A percentile compares a stretch with the other conserved stretches of the same genome.
phyloP scores from a whole-genome alignment of 257 asterid species.

The Plectranthus barbatus region DNA sequence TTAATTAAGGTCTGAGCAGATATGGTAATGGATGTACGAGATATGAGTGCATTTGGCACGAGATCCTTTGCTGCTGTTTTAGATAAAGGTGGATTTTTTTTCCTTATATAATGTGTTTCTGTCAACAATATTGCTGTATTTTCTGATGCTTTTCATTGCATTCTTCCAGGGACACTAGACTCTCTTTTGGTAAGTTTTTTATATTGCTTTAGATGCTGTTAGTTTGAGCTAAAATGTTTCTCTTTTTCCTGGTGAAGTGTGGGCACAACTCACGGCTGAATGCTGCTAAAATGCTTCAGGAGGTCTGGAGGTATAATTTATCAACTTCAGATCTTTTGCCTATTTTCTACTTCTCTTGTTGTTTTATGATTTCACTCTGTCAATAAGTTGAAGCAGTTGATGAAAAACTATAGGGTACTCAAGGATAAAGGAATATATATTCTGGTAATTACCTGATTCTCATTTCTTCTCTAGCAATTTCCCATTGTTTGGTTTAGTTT shows the following conservation, averaged over 20 bases:
- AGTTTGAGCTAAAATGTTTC: constrained; percentile 1
- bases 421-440: constrained; percentile 71
- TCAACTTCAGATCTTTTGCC: constrained; percentile 9
- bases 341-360: constrained; percentile 16
- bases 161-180: constrained; percentile 66
- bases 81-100: constrained; percentile 53
- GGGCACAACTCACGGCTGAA: constrained; percentile 52
- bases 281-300: constrained; percentile 68
- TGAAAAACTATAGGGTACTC: constrained; percentile 70
- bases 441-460: constrained; percentile 40
- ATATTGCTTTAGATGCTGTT: constrained; percentile 3
- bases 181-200: constrained; percentile 59
- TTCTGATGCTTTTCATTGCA: constrained; percentile 29
- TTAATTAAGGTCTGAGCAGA: constrained; percentile 30
- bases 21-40: constrained; percentile 55
- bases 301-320: constrained; percentile 53
- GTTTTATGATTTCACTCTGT: constrained; percentile 32
- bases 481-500: background rate
- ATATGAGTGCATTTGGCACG: constrained; percentile 50
- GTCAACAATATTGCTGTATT: constrained; percentile 9
- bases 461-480: background rate
- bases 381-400: constrained; percentile 60
- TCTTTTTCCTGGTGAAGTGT: constrained; percentile 32
- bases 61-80: constrained; percentile 51
- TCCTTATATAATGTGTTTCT: background rate